Conservation (phyloP, 176 grass and related monocot genomes). For the Chloris gayana region DNA sequence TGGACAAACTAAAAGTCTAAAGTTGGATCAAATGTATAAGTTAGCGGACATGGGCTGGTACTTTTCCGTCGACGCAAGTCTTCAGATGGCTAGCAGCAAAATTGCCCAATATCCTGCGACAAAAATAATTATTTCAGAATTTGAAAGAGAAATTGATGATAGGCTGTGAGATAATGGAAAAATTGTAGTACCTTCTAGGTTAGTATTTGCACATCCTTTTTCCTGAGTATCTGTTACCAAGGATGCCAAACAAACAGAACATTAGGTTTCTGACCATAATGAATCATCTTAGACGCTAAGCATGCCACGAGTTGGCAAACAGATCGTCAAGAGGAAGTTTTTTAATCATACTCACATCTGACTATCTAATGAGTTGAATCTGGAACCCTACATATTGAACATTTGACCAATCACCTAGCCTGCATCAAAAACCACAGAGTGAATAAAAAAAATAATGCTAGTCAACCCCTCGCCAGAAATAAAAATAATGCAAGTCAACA, state of each 20-base stretch:
- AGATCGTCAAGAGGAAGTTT: constrained; percentile 18
- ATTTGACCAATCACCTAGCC: constrained; percentile 40
- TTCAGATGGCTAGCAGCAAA: constrained; percentile 46
- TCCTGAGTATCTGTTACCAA: constrained; percentile 35
- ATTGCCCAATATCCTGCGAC: constrained; percentile 62
- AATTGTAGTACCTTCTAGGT: constrained; percentile 55
- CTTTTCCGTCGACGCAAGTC: constrained; percentile 28
- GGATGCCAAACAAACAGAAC: constrained; percentile 8
- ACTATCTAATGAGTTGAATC: constrained; percentile 41
- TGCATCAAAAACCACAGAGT: neutral
- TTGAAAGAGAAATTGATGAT: neutral
- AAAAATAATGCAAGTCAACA: constrained; percentile 22
- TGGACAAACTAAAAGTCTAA: constrained; percentile 27
- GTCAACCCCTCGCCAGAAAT: neutral
- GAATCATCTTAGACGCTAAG: constrained; percentile 30
- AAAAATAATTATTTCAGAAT: neutral
- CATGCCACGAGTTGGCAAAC: constrained; percentile 33
- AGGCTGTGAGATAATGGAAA: neutral
- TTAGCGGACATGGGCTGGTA: constrained; percentile 50
- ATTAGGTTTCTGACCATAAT: constrained; percentile 33
- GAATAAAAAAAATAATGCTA: constrained; percentile 22
- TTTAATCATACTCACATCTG: constrained; percentile 41
- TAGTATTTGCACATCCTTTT: constrained; percentile 58
- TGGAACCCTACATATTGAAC: constrained; percentile 43
- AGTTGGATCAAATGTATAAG: constrained; percentile 36